phyloP scores from a whole-genome alignment of 257 asterid species.

The Solanum sejunctum region DNA sequence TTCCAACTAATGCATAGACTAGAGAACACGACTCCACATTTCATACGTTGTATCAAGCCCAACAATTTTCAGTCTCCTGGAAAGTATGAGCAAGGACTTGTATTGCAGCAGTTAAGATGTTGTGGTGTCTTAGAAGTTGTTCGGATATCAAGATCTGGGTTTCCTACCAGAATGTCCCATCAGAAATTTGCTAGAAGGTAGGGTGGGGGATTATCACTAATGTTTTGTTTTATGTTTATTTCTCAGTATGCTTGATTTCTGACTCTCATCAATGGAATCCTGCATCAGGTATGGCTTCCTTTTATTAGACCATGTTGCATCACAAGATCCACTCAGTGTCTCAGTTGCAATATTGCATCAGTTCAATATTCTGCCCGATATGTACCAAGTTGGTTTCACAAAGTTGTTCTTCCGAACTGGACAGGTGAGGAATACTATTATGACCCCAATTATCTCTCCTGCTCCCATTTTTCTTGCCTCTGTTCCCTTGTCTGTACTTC shows the following conservation, averaged over 20 bases:
- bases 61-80: conserved; percentile 82
- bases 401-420: conserved; percentile 97
- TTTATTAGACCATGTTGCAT: conserved; percentile 81
- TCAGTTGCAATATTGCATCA: conserved; percentile 96
- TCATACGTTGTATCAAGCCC: conserved; percentile 96
- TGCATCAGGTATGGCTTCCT: conserved; percentile 86
- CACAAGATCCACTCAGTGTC: conserved; percentile 92
- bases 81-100: conserved; percentile 66
- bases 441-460: background rate
- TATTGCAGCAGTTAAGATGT: conserved; percentile 82
- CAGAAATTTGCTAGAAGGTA: conserved; percentile 95
- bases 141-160: conserved; percentile 96
- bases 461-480: background rate
- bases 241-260: background rate
- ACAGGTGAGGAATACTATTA: conserved; percentile 45
- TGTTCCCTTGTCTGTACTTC: background rate
- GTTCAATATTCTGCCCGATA: conserved; percentile 92
- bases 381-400: conserved; percentile 99
- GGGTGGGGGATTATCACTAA: background rate
- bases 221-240: background rate
- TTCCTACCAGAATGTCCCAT: conserved; percentile 91
- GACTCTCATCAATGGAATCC: background rate
- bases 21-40: conserved; percentile 91
- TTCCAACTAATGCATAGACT: conserved; percentile 93
- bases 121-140: conserved; percentile 99